phyloP scores from a whole-genome alignment of 2,329 filamentous ascomycete species.

The Microcera coccophila region DNA sequence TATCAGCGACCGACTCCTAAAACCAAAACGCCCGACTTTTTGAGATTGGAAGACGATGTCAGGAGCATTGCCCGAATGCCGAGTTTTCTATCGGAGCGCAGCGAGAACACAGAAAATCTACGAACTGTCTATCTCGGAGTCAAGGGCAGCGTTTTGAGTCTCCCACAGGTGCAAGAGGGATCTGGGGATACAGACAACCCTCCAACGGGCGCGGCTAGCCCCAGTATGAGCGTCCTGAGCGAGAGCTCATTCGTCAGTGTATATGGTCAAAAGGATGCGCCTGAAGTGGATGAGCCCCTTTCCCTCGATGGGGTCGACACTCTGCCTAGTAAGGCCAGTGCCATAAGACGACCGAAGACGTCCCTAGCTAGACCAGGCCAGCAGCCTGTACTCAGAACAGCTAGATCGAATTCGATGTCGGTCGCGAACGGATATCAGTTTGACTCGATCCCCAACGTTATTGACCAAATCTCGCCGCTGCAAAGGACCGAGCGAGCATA shows the following conservation, averaged over 20 bases:
- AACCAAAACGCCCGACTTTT: slow-evolving; percentile 14
- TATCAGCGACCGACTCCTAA: slow-evolving; percentile 21
- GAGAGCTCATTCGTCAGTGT: slow-evolving; percentile 65
- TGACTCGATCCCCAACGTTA: slow-evolving; percentile 44
- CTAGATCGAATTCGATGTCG: slow-evolving; percentile 31
- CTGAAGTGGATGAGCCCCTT: slow-evolving; percentile 30
- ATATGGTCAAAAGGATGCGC: slow-evolving; percentile 48
- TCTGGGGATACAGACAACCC: slow-evolving; percentile 22
- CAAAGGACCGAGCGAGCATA: slow-evolving; percentile 45
- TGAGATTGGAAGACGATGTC: slow-evolving; percentile 28
- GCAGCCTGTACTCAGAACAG: slow-evolving; percentile 8
- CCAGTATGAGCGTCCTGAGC: slow-evolving; percentile 60
- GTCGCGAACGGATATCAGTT: slow-evolving; percentile 35
- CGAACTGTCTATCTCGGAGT: slow-evolving; percentile 55
- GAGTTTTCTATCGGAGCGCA: slow-evolving; percentile 60
- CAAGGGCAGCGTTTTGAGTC: slow-evolving; percentile 46
- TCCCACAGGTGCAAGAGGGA: slow-evolving; percentile 46
- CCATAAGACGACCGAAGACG: slow-evolving; percentile 20
- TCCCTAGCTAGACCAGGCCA: slow-evolving; percentile 15
- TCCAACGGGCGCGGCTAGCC: slow-evolving; percentile 47
- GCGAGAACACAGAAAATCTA: slow-evolving; percentile 57
- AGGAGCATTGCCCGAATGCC: slow-evolving; percentile 55
- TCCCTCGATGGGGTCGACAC: slow-evolving; percentile 26
- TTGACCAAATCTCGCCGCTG: slow-evolving; percentile 46
- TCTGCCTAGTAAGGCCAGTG: slow-evolving; percentile 12